phyloP scores from a whole-genome alignment of 345 rosid species.

The Tarenaya hassleriana region DNA sequence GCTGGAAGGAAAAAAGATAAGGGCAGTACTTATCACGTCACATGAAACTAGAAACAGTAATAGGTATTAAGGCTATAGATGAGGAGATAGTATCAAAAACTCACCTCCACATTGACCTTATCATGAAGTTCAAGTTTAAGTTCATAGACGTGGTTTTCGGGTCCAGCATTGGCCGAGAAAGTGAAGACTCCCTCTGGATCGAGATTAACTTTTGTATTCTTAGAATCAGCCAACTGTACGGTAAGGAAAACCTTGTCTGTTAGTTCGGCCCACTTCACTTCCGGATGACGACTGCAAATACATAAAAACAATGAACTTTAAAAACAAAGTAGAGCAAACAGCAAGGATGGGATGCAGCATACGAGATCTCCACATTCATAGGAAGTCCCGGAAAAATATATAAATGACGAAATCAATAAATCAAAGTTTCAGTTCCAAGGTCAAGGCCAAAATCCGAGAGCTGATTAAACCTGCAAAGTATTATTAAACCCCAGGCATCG shows the following conservation, averaged over 20 bases:
- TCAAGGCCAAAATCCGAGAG: slow-evolving; percentile 10
- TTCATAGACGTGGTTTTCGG: slow-evolving; percentile 49
- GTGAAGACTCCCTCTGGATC: slow-evolving; percentile 67
- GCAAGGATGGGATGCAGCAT: slow-evolving; percentile 4
- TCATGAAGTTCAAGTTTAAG: slow-evolving; percentile 73
- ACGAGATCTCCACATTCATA: background rate
- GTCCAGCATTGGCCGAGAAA: slow-evolving; percentile 70
- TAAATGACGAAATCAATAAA: background rate
- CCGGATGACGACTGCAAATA: slow-evolving; percentile 63
- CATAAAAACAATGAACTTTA: slow-evolving; percentile 6
- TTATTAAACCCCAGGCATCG: background rate
- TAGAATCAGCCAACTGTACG: slow-evolving; percentile 58
- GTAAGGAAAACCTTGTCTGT: slow-evolving; percentile 62
- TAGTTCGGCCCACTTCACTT: slow-evolving; percentile 88
- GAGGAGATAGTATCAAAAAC: slow-evolving; percentile 1
- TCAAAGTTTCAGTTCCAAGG: background rate
- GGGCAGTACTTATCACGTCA: background rate
- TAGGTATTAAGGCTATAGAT: background rate
- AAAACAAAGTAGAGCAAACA: background rate
- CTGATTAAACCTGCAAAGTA: background rate
- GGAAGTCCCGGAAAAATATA: background rate
- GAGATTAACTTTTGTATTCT: slow-evolving; percentile 69
- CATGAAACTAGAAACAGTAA: background rate
- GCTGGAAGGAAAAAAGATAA: slow-evolving; percentile 27
- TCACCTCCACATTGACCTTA: slow-evolving; percentile 80